A percentile compares a stretch with the other conserved stretches of the same genome.
Conservation (phyloP, 2,329 filamentous ascomycete species). For the Juglanconis oblonga region DNA sequence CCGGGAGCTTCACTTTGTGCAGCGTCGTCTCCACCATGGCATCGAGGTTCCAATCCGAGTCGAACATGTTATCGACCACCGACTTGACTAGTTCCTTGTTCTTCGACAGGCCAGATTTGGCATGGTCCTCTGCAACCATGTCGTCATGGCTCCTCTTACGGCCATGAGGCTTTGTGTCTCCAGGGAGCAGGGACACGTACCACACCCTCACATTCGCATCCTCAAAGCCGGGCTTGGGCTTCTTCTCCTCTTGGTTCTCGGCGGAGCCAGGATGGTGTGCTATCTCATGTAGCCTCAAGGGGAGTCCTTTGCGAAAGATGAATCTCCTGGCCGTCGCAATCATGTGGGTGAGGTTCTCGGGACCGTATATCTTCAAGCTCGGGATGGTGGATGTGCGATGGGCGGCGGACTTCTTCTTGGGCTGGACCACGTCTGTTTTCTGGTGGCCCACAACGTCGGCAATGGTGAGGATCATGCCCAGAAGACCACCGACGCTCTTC, state of each 20-base stretch:
- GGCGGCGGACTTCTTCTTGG: constrained; percentile 39
- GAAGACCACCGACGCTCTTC: constrained; percentile 73
- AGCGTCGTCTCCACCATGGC: constrained; percentile 65
- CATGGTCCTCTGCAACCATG: constrained; percentile 13
- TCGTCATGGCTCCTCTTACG: constrained; percentile 44
- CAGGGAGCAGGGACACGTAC: constrained; percentile 60
- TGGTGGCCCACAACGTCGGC: constrained; percentile 62
- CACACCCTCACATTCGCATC: constrained; percentile 81
- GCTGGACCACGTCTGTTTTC: constrained; percentile 32
- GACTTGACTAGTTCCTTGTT: constrained; percentile 53
- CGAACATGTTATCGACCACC: constrained; percentile 75
- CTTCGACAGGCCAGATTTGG: constrained; percentile 30
- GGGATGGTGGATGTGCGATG: constrained; percentile 33
- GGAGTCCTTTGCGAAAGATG: constrained; percentile 80
- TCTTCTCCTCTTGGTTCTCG: constrained; percentile 45
- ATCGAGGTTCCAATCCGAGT: constrained; percentile 72
- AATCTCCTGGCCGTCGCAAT: constrained; percentile 82
- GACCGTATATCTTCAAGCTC: constrained; percentile 69
- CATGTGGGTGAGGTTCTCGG: constrained; percentile 74
- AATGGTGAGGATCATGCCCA: constrained; percentile 81
- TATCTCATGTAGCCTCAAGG: constrained; percentile 69
- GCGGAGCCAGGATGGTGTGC: constrained; percentile 38
- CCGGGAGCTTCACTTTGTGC: constrained; percentile 63
- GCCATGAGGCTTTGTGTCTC: constrained; percentile 22
- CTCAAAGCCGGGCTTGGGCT: constrained; percentile 60